phyloP scores from a whole-genome alignment of 228 moss, liverwort and hornwort species.

The Sphagnum fallax region DNA sequence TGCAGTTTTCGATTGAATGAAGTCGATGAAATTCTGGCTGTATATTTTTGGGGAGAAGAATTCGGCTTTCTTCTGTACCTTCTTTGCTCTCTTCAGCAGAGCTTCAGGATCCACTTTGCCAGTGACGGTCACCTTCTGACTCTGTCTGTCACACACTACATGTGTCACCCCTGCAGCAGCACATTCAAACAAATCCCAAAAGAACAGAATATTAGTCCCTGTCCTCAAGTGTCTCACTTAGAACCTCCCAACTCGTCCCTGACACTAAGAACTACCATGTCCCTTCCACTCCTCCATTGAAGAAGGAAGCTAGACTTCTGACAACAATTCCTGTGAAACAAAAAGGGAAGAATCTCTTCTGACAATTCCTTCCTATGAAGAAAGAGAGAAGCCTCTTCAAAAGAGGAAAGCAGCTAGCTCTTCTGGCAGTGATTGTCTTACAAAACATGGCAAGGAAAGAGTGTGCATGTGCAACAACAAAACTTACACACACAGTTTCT shows the following conservation, averaged over 20 bases:
- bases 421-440: no score
- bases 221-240: background rate
- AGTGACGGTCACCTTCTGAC: constrained; percentile 19
- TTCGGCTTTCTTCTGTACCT: constrained; percentile 10
- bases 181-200: background rate
- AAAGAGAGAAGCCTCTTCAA: no score
- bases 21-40: background rate
- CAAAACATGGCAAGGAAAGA: background rate
- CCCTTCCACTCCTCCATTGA: no score
- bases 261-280: background rate
- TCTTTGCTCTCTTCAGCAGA: constrained; percentile 14
- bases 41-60: constrained; percentile 1
- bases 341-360: no score
- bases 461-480: no score
- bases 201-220: no score
- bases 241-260: background rate
- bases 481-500: no score
- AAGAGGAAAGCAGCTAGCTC: no score
- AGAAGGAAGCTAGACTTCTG: no score
- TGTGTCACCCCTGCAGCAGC: constrained; percentile 8
- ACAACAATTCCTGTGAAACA: no score
- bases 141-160: constrained; percentile 6
- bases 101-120: constrained; percentile 14
- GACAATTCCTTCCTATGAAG: no score
- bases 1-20: constrained; percentile 45